A percentile compares a stretch with the other conserved stretches of the same genome.
phyloP scores from a whole-genome alignment of 2,329 filamentous ascomycete species.

The Pyrenochaeta sp. region DNA sequence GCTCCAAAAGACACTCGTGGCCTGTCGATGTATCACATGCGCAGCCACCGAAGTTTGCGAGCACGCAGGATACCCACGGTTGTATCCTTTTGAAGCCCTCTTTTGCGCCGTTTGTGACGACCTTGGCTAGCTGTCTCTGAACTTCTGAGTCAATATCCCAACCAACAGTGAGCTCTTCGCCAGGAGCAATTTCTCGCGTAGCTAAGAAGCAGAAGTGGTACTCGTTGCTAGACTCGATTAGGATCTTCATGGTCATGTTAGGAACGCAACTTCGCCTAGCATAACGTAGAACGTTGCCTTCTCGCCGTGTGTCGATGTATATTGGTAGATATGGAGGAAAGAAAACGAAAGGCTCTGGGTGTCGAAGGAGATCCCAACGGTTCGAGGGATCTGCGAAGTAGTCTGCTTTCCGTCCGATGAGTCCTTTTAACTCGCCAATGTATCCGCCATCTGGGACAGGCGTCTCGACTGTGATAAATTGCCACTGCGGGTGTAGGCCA shows the following conservation, averaged over 20 bases:
- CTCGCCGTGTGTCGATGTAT: constrained; percentile 89
- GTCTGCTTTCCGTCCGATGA: constrained; percentile 57
- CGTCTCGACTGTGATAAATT: constrained; percentile 67
- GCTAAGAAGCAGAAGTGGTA: constrained; percentile 95
- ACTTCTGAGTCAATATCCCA: constrained; percentile 61
- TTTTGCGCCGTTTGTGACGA: constrained; percentile 69
- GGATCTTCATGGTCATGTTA: constrained; percentile 87
- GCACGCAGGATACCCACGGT: constrained; percentile 72
- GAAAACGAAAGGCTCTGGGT: constrained; percentile 64
- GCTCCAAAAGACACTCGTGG: constrained; percentile 48
- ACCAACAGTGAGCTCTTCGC: constrained; percentile 73
- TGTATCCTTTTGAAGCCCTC: constrained; percentile 67
- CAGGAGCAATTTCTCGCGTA: constrained; percentile 76
- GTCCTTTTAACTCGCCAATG: constrained; percentile 75
- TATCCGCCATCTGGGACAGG: constrained; percentile 62
- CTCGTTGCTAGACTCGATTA: constrained; percentile 72
- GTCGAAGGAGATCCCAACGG: constrained; percentile 57
- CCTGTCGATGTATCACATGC: constrained; percentile 66
- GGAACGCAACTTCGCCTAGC: constrained; percentile 91
- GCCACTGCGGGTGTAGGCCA: constrained; percentile 73
- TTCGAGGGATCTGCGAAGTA: constrained; percentile 57
- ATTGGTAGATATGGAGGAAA: constrained; percentile 87
- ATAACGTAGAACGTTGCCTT: constrained; percentile 86
- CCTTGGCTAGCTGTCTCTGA: constrained; percentile 67
- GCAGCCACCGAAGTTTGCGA: constrained; percentile 82